Base-by-base conservation (phyloP, 1,284 basidiomycete species). In the Pseudozyma pruni region DNA sequence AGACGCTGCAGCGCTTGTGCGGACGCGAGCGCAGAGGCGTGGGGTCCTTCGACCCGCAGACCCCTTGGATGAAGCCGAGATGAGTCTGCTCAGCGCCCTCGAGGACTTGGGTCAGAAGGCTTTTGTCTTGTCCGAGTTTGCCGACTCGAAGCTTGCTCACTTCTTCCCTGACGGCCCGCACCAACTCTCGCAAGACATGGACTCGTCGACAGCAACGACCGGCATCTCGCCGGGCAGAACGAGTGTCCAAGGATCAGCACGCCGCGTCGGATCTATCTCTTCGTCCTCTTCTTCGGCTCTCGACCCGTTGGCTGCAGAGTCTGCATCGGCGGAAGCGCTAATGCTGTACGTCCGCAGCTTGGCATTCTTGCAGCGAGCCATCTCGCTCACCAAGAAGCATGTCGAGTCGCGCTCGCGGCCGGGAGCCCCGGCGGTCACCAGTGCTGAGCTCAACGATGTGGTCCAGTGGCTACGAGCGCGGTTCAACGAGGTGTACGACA, bases 51-150 rank as follows among this genome's bases (percentile, higher is more conserved):
- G 56, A 25, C 46, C 71, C 9, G 64, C 62, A 40, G 75, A 72
- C 34, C 25, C 48, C 8, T 58, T 33, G 42, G 66, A 72, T 34
- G 61, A 59, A 27, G 61, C 58, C 47, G 94, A 97, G 74, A 91
- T 92, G 58, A 88, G 88, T 56, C 83, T 98, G 8, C 84, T 97
- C 10, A 87, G 85, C 2, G 83, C 84, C 19, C 85, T 98, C 35
- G 94, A 97, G 80, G 91, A 95, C 68, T 84, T 94, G 0, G 94
- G 93, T 10, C 93, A 96, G 85, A 98, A 98, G 86, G 94, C 94
- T 22, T 91, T 92, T 67, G 93, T 95, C 33, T 85, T 98, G 52
- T 91, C 91, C 49, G 90, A 92, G 69, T 94, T 94, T 87, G 95
- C 92, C 32, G 94, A 98, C 83, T 89, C 90, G 81, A 92, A 94